Base-by-base conservation (phyloP, 345 rosid species). In the Populus ilicifolia region DNA sequence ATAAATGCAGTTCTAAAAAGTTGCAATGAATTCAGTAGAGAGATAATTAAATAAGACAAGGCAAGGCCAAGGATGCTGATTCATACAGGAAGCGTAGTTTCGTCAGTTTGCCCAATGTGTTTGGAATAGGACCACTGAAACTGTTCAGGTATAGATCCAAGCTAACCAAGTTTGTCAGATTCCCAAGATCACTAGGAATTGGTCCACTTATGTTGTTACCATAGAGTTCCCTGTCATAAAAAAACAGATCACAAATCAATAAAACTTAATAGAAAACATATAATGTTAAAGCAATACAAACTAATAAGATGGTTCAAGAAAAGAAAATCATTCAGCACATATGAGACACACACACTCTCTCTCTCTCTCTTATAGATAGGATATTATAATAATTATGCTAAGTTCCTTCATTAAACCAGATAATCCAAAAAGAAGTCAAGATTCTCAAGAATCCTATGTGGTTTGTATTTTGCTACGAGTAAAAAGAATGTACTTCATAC, bases 91-190 rank as follows among this genome's bases (percentile, higher is more conserved):
- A 85, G 46, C 78, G 83, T 64, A 85, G 59, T 62, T 79, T 79
- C 36, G 76, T 78, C 83, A 85, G 75, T 76, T 78, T 79, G 33
- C 86, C 81, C 84, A 85, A 74, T 39, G 84, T 16, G 25, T 77
- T 84, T 43, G 88, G 88, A 78, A 85, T 81, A 69, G 65, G 83
- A 30, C 88, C 84, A 8, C 43, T 76, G 74, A 85, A 80, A 61
- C 62, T 78, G 70, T 85, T 85, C 73, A 81, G 52, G 83, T 85
- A 85, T 63, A 85, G 86, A 74, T 85, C 88, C 86, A 85, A 83
- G 84, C 88, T 85, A 77, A 78, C 81, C 81, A 85, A 74, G 72
- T 83, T 80, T 5, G 83, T 83, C 69, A 85, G 76, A 52, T 83
- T 80, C 72, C 88, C 84, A 67, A 85, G 77, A 43, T 75, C 84